Evolutionary conservation across 768 basidiomycete genomes (phyloP).

Genomic region (Dictyophora rubrovolvata): DNA sequence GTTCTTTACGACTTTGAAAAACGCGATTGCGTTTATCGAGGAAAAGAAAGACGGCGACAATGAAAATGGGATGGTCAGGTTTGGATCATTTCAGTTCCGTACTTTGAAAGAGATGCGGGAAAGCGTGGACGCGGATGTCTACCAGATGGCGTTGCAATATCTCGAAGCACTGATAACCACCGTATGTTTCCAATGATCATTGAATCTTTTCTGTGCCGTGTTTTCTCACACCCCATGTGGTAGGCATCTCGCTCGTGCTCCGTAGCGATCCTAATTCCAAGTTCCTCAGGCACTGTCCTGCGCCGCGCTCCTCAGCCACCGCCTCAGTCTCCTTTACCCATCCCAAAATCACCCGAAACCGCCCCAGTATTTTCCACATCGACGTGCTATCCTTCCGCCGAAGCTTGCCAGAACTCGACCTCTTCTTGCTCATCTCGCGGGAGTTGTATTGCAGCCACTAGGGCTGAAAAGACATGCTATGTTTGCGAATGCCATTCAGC

Average conservation of each 20-base stretch:
- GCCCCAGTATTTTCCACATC: slow-evolving; percentile 47
- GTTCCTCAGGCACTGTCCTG: background rate
- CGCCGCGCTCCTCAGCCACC: slow-evolving; percentile 12
- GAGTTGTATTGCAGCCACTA: slow-evolving; percentile 48
- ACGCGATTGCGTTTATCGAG: background rate
- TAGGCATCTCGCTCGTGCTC: background rate
- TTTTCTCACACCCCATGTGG: background rate
- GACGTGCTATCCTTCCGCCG: slow-evolving; percentile 47
- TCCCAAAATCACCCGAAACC: slow-evolving; percentile 32
- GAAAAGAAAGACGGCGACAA: background rate
- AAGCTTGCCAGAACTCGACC: slow-evolving; percentile 53
- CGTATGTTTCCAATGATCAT: background rate
- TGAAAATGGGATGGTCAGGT: background rate
- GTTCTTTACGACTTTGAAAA: background rate
- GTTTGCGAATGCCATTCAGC: slow-evolving; percentile 47
- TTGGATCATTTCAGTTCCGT: background rate
- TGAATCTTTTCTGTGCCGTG: background rate
- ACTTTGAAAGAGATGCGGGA: background rate
- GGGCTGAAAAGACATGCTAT: slow-evolving; percentile 46
- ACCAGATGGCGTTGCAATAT: background rate
- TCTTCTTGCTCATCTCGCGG: slow-evolving; percentile 62
- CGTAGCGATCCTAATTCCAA: background rate
- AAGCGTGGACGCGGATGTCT: background rate
- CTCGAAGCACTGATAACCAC: background rate
- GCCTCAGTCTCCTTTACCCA: slow-evolving; percentile 40